phyloP scores from a whole-genome alignment of 2,329 filamentous ascomycete species.

The Aspergillus calidoustus region DNA sequence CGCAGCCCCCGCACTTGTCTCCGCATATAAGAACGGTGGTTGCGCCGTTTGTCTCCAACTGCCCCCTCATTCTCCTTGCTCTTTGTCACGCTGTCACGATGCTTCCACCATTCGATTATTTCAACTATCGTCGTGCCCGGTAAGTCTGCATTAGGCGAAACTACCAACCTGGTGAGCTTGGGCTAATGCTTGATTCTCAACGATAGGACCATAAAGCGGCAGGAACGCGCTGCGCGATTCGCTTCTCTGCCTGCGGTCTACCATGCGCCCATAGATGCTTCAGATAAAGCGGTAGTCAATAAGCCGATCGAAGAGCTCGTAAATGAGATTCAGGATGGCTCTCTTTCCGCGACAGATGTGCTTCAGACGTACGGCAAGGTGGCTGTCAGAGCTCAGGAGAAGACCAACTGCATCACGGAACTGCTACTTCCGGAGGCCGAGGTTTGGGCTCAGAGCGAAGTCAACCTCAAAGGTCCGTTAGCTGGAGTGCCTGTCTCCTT shows the following conservation, averaged over 20 bases:
- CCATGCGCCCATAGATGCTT: constrained; percentile 64
- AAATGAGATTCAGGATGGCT: constrained; percentile 72
- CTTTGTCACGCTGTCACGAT: constrained; percentile 32
- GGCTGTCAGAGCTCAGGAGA: constrained; percentile 78
- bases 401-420: constrained; percentile 90
- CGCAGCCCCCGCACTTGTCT: constrained; percentile 27
- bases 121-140: constrained; percentile 74
- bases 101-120: constrained; percentile 66
- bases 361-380: constrained; percentile 88
- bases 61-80: neutral
- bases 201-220: constrained; percentile 75
- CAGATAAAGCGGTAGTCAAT: constrained; percentile 70
- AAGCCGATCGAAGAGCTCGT: constrained; percentile 80
- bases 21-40: constrained; percentile 28
- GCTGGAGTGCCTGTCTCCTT: constrained; percentile 86
- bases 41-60: neutral
- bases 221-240: constrained; percentile 73
- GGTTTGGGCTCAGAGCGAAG: constrained; percentile 64
- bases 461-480: constrained; percentile 79
- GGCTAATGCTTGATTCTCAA: constrained; percentile 8
- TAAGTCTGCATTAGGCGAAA: constrained; percentile 44
- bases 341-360: constrained; percentile 69
- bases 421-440: constrained; percentile 80
- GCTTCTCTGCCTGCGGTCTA: constrained; percentile 68
- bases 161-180: too few relatives aligned